These are phyloP conservation scores for Gossypium herbaceum DNA, from an alignment of 345 rosid genomes.

Conservation along the genomic window DNA sequence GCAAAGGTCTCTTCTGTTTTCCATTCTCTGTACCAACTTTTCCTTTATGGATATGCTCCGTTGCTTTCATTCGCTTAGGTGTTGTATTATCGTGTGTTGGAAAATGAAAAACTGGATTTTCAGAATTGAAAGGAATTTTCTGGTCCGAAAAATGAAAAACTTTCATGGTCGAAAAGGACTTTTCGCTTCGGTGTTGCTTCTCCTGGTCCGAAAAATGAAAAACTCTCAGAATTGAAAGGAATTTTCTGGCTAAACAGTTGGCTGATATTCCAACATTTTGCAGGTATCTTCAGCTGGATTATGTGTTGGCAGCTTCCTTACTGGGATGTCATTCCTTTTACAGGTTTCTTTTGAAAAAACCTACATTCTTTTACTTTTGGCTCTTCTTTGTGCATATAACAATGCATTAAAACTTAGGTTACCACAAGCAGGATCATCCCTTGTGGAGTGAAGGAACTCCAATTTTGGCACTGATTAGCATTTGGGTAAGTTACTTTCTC, in stretches of 20 bases:
- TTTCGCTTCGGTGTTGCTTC: neutral
- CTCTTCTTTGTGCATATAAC: neutral
- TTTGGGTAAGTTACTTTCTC: neutral
- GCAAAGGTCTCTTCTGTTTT: constrained; percentile 29
- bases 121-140: neutral
- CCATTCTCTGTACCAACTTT: neutral
- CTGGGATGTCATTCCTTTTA: neutral
- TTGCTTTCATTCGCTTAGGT: neutral
- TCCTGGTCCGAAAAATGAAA: neutral
- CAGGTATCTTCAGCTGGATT: neutral
- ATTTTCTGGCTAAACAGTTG: neutral
- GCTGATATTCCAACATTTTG: neutral
- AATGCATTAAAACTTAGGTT: neutral
- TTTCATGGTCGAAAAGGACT: too few species aligned
- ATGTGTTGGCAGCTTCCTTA: constrained; percentile 2
- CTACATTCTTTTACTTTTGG: neutral
- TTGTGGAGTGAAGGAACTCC: neutral
- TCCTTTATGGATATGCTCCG: neutral
- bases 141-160: neutral
- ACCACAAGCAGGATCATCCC: neutral
- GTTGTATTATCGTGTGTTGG: neutral
- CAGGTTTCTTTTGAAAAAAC: neutral
- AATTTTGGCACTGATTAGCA: neutral
- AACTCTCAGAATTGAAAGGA: neutral
- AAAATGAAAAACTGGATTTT: neutral